Conservation (phyloP, 257 asterid species). For the Petrea volubilis region DNA sequence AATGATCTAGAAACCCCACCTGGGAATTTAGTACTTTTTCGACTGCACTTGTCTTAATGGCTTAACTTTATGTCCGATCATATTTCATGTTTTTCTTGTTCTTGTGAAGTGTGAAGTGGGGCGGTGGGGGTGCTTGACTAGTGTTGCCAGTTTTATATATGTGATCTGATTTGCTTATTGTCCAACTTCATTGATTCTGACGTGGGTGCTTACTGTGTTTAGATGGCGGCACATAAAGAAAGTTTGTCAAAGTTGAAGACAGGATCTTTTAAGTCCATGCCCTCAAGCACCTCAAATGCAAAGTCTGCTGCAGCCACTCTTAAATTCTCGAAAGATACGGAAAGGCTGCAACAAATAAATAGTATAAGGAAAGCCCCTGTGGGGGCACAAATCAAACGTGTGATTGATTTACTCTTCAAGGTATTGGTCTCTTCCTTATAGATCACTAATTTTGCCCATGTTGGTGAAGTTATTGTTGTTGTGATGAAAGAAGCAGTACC, state of each 20-base stretch:
- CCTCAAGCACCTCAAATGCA: conserved; percentile 34
- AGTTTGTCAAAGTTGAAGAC: conserved; percentile 53
- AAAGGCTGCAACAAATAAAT: conserved; percentile 81
- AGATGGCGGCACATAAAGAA: conserved; percentile 60
- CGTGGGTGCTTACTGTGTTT: conserved; percentile 11
- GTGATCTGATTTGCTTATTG: not conserved
- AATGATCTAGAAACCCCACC: not conserved
- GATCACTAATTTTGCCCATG: no score
- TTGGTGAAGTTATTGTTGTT: no score
- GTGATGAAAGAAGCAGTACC: not conserved
- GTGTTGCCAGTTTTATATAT: not conserved
- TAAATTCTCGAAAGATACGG: conserved; percentile 84
- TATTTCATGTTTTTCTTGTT: no score
- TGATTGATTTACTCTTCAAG: conserved; percentile 75
- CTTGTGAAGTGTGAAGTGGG: not conserved
- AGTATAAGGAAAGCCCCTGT: conserved; percentile 94
- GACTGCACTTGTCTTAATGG: not conserved
- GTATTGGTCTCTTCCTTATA: conserved; percentile 34
- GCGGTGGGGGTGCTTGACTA: not conserved
- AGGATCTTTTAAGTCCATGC: conserved; percentile 41
- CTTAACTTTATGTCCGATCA: no score
- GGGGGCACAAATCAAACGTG: conserved; percentile 92
- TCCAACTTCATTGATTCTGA: not conserved
- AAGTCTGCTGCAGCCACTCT: conserved; percentile 59
- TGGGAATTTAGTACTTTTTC: not conserved